Evolutionary conservation across 768 basidiomycete species (phyloP).

Genomic region (Paxillus ammoniavirescens): DNA sequence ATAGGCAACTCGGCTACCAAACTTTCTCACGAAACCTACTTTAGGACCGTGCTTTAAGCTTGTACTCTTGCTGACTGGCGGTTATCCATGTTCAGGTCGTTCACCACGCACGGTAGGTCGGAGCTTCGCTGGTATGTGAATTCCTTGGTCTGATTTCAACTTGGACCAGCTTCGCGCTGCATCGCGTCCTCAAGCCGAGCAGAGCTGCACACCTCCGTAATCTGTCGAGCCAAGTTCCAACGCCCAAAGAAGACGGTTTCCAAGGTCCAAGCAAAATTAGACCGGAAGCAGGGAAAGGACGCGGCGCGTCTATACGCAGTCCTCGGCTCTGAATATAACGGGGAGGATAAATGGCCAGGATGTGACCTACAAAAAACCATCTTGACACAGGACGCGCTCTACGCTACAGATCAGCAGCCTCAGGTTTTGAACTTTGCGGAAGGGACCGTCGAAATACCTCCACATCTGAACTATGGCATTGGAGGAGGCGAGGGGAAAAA

Average conservation of each 20-base stretch:
- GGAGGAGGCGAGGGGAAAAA: slow-evolving; percentile 47
- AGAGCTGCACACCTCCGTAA: slow-evolving; percentile 49
- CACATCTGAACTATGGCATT: slow-evolving; percentile 65
- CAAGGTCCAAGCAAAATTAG: slow-evolving; percentile 46
- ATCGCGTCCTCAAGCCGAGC: slow-evolving; percentile 41
- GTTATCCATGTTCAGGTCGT: slow-evolving; percentile 27
- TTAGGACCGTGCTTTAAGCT: background rate
- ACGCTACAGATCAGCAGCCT: slow-evolving; percentile 18
- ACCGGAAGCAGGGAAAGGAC: slow-evolving; percentile 36
- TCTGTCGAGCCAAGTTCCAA: slow-evolving; percentile 37
- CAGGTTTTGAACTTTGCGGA: slow-evolving; percentile 29
- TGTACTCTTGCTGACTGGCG: background rate
- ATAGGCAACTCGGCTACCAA: slow-evolving; percentile 10
- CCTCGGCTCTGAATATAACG: slow-evolving; percentile 65
- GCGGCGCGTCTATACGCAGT: slow-evolving; percentile 61
- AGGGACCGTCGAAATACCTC: slow-evolving; percentile 47
- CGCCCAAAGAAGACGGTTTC: slow-evolving; percentile 40
- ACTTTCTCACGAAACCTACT: slow-evolving; percentile 39
- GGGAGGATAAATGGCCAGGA: slow-evolving; percentile 64
- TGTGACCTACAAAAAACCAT: slow-evolving; percentile 66
- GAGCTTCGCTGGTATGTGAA: background rate
- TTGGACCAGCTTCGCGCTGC: slow-evolving; percentile 36
- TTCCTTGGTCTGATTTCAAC: background rate
- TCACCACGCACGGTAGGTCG: slow-evolving; percentile 19
- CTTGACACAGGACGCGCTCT: slow-evolving; percentile 52